Percentiles rank a stretch among this genome's conserved stretches.
Conservation (phyloP, 192 early-diverging fungal species). For the Podila epicladia region DNA sequence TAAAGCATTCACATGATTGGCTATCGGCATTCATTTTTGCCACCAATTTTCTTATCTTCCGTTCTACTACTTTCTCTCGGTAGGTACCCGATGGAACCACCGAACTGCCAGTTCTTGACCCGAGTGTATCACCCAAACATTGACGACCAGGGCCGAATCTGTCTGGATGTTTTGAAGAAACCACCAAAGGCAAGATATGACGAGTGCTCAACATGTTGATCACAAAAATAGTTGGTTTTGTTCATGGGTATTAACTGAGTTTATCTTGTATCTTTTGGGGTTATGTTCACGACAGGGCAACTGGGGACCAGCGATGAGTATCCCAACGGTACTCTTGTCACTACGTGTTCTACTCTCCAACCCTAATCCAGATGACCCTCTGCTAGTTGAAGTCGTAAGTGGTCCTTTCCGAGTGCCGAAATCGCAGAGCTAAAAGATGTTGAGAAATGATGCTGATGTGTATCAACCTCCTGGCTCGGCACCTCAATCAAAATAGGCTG, state of each 20-base stretch:
- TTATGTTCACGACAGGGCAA: slow-evolving; percentile 43
- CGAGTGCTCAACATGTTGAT: neutral
- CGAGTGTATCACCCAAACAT: slow-evolving; percentile 87
- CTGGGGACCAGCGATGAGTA: slow-evolving; percentile 77
- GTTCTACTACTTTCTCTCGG: neutral
- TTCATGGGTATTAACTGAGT: too few relatives aligned
- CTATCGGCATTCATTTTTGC: neutral
- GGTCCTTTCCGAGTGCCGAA: neutral
- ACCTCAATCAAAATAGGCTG: slow-evolving; percentile 51
- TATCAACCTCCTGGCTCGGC: neutral
- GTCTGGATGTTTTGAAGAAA: slow-evolving; percentile 74
- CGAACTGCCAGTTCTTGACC: slow-evolving; percentile 74
- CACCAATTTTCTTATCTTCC: neutral
- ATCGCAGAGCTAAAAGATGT: neutral
- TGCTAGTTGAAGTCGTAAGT: slow-evolving; percentile 73
- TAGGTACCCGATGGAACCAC: slow-evolving; percentile 78
- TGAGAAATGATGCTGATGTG: neutral
- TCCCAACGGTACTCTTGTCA: slow-evolving; percentile 68
- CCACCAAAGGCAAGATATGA: slow-evolving; percentile 47
- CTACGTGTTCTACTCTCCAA: slow-evolving; percentile 64
- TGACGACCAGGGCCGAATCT: slow-evolving; percentile 81
- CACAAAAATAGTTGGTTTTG: too few relatives aligned
- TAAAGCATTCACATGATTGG: neutral
- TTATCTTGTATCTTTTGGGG: too few relatives aligned
- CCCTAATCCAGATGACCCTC: slow-evolving; percentile 82